Evolutionary conservation across 2,329 filamentous ascomycete genomes (phyloP), one percentile per base, ranked within the genome.

Genomic region (Blastomyces gilchristii): DNA sequence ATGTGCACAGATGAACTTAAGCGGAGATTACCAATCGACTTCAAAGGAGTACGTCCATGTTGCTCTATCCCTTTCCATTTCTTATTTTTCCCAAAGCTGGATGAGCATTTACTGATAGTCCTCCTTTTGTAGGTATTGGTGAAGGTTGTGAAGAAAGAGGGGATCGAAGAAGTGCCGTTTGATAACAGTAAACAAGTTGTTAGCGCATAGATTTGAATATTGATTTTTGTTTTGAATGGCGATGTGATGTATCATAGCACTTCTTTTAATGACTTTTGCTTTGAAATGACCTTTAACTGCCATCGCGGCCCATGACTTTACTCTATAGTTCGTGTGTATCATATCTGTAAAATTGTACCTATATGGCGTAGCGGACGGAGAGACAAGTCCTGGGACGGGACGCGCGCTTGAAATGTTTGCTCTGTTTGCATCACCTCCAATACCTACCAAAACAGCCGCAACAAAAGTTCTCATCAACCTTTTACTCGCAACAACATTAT

Each of bases 1-100:
- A 89, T 97, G 87, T 99, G 94, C 80, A 94, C 90, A 69, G 92
- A 97, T 76, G 94, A 99, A 82, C 81, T 99, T 74, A 96, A 97
- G 85, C 87, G 94, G 76, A 86, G 95, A 78, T 85, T 99, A 82
- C 94, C 94, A 65, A 92, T 99, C 74, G 94, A 99, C 77, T 99
- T 97, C 85, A 99, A 99, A 83, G 94, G 94, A 49, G 90, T 96
- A 71, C 71, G 87, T 73, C 65, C 22, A 28, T 39, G 31, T 31
- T 54, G 39, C n/a, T 54, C 60, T 52, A 3, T 57, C 14, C 18
- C 41, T 41, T 41, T 53, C 18, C 18, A 22, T 37, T 22, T 28
- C 22, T 16, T 34, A 18, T 47, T 41, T 18, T 3, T 22, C 22
- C 9, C 9, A 31, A 22, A 34, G 11, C 31, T 9, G 9, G 50